Percentiles rank a stretch among this genome's conserved stretches.
Conservation (phyloP, 2,329 filamentous ascomycete genomes). For the Talaromyces piceae region DNA sequence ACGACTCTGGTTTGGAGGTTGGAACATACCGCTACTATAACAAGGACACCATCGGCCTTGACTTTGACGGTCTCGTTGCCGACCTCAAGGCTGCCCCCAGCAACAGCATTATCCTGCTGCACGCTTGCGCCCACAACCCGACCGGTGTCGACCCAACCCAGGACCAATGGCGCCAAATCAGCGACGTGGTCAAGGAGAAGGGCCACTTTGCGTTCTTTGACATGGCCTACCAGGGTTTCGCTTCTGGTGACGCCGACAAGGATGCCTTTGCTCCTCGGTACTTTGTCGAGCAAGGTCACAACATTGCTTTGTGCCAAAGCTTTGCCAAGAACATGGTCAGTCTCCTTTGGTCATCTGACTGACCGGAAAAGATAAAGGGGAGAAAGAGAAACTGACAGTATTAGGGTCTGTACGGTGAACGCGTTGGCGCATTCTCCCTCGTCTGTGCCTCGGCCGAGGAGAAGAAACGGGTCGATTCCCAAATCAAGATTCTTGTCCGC, state of each 20-base stretch:
- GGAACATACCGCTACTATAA: slow-evolving; percentile 98
- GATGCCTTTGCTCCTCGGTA: slow-evolving; percentile 90
- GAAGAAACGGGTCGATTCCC: slow-evolving; percentile 92
- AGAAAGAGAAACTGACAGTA: neutral
- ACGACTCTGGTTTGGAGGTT: slow-evolving; percentile 81
- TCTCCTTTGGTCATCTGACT: neutral
- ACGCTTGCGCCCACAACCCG: slow-evolving; percentile 96
- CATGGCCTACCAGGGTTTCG: slow-evolving; percentile 99
- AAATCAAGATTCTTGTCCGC: slow-evolving; percentile 96
- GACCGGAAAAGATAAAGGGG: too few relatives aligned
- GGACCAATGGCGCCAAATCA: slow-evolving; percentile 90
- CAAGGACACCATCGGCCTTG: slow-evolving; percentile 95
- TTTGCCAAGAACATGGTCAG: slow-evolving; percentile 98
- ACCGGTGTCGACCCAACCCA: slow-evolving; percentile 90
- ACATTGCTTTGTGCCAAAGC: slow-evolving; percentile 79
- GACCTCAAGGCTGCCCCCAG: slow-evolving; percentile 85
- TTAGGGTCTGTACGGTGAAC: slow-evolving; percentile 93
- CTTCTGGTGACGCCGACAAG: slow-evolving; percentile 81
- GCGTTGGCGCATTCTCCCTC: slow-evolving; percentile 92
- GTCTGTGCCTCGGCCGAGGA: slow-evolving; percentile 78
- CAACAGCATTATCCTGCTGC: slow-evolving; percentile 83
- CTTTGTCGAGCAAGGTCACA: slow-evolving; percentile 88
- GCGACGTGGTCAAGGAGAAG: slow-evolving; percentile 74
- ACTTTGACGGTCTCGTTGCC: slow-evolving; percentile 87
- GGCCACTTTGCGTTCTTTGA: slow-evolving; percentile 96